These are phyloP conservation scores for Hemileccinum rubropunctum DNA, from an alignment of 768 basidiomycete species.

Conservation along the genomic window DNA sequence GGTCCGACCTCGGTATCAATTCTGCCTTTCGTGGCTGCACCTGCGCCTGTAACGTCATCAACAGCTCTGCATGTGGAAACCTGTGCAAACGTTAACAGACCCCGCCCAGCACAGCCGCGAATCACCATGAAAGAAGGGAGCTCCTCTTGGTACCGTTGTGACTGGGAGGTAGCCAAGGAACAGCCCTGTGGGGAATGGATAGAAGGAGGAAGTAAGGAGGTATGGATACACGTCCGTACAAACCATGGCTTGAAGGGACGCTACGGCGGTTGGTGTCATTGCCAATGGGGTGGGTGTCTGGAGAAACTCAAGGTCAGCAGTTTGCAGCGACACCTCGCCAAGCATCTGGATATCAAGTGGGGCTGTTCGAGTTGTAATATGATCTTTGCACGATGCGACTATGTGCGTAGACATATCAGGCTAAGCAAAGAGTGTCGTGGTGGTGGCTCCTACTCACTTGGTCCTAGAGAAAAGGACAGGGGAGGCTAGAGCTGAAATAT, in stretches of 20 bases:
- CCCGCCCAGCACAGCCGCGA: background rate
- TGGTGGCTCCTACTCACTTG: background rate
- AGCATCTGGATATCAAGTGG: conserved; percentile 12
- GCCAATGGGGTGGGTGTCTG: conserved; percentile 9
- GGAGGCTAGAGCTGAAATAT: background rate
- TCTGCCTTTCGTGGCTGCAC: background rate
- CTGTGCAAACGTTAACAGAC: background rate
- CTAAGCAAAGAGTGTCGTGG: conserved; percentile 3
- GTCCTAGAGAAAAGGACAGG: background rate
- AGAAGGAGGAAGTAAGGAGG: conserved; percentile 10
- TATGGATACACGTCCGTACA: conserved; percentile 10
- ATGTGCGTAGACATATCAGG: conserved; percentile 8
- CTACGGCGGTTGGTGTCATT: background rate
- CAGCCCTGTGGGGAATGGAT: conserved; percentile 3
- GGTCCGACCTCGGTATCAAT: background rate
- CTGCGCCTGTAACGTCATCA: background rate
- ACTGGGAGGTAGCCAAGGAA: background rate
- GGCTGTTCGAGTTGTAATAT: conserved; percentile 8
- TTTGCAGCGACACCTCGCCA: conserved; percentile 7
- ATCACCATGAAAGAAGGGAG: background rate
- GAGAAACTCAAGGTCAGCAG: conserved; percentile 12
- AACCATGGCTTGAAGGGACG: conserved; percentile 11
- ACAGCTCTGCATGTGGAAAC: background rate
- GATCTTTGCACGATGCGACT: conserved; percentile 8
- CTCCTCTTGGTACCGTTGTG: conserved; percentile 2